A percentile compares a stretch with the other conserved stretches of the same genome.
phyloP scores from a whole-genome alignment of 768 basidiomycete species.

The Boletus rufocinnamomeus region DNA sequence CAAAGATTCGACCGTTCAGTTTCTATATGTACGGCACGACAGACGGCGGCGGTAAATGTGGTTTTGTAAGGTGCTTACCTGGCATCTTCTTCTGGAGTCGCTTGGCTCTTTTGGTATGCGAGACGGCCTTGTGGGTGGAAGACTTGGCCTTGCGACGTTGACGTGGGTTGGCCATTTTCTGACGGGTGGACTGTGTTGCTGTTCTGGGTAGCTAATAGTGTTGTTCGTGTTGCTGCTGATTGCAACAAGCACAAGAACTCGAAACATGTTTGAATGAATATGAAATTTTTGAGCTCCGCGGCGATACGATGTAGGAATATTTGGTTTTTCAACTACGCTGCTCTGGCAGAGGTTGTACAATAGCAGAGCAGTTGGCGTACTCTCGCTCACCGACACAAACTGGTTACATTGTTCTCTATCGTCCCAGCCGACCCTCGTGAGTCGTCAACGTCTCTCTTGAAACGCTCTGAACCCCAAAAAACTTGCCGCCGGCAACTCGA shows the following conservation, averaged over 20 bases:
- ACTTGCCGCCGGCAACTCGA: conserved; percentile 9
- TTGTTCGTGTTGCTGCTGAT: background rate
- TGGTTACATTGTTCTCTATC: too few species aligned
- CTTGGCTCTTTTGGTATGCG: conserved; percentile 74
- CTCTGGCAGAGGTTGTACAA: background rate
- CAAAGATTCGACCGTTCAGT: conserved; percentile 13
- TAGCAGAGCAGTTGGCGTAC: background rate
- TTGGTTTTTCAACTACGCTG: background rate
- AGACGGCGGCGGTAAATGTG: background rate
- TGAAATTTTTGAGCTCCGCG: conserved; percentile 17
- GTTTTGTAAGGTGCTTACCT: conserved; percentile 43
- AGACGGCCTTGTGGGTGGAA: conserved; percentile 68
- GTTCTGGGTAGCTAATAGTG: background rate
- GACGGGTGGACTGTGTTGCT: background rate
- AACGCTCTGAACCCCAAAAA: background rate
- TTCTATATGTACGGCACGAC: background rate
- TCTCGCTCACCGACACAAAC: background rate
- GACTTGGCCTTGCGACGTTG: conserved; percentile 88
- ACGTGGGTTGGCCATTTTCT: conserved; percentile 86
- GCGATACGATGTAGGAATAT: background rate
- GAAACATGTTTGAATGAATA: background rate
- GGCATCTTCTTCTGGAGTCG: conserved; percentile 78
- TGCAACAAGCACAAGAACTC: background rate
- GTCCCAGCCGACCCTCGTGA: background rate
- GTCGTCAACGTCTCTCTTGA: too few species aligned